Base-by-base conservation (phyloP, 345 rosid species). In the Lepidium africanum region DNA sequence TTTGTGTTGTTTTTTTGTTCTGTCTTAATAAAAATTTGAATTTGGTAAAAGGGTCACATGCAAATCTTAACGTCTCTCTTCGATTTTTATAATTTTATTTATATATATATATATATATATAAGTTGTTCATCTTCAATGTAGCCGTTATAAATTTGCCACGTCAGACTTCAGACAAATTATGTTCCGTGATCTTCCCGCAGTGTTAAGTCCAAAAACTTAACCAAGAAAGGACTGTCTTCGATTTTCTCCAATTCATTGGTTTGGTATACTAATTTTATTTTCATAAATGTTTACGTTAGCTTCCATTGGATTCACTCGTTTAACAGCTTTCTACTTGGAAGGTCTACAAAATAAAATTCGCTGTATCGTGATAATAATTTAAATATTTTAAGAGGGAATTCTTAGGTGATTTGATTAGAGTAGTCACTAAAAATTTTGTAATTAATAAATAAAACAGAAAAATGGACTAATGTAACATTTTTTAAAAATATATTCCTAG, bases 131-230 rank as follows among this genome's bases (percentile, higher is more conserved):
- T 54, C n/a, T 54, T 45, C 33, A 53, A 66, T 65, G 67, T 73
- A 73, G 77, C 77, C 77, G 77, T 73, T 73, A 42, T 21, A 33
- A 6, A 21, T 54, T 2, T 66, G 77, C 72, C 72, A 73, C 77
- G 71, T 73, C 62, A 25, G 39, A 66, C 10, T 58, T 65, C 67
- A 11, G 66, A 73, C 66, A 58, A 58, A 41, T 33, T 11, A 16
- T 47, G 45, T 64, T 47, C 53, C 71, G 71, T 57, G 60, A 58
- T 33, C 30, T 65, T 65, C 52, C 77, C 67, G 71, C 65, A 55
- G 70, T 38, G 51, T 64, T 10, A 30, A 48, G 53, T 40, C 53
- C 53, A 50, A 73, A 25, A 73, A 48, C 41, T 46, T 30, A 19
- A 55, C 50, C 54, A 54, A 42, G 62, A 66, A 11, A 54, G 27